These are phyloP conservation scores for Zymoseptoria crescenta DNA, from an alignment of 2,329 filamentous ascomycete species.

Conservation along the genomic window DNA sequence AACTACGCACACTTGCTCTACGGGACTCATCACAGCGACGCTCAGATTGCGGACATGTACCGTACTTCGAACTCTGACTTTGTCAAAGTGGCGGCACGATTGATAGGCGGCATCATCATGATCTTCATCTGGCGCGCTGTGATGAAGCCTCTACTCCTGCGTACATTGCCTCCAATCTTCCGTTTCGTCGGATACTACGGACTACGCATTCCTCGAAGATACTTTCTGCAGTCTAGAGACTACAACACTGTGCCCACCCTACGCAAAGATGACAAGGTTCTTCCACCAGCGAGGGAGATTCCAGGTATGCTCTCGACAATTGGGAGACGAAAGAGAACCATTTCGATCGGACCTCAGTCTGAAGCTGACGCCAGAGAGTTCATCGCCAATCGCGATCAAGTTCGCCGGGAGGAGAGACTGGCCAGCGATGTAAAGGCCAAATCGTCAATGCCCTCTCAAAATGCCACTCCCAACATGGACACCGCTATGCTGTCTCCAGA, in stretches of 20 bases:
- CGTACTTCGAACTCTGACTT: conserved; percentile 53
- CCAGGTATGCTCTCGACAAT: conserved; percentile 75
- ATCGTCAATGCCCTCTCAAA: conserved; percentile 6
- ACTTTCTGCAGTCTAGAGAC: conserved; percentile 77
- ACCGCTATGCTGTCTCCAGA: conserved; percentile 10
- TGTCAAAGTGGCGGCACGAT: conserved; percentile 55
- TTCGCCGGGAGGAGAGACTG: conserved; percentile 43
- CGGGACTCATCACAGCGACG: not conserved
- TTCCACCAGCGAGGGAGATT: conserved; percentile 82
- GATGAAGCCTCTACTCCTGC: conserved; percentile 77
- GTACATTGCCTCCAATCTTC: conserved; percentile 74
- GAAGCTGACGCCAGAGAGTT: conserved; percentile 95
- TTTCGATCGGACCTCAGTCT: conserved; percentile 89
- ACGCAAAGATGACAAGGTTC: conserved; percentile 73
- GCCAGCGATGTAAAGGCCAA: conserved; percentile 5
- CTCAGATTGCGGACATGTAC: conserved; percentile 15
- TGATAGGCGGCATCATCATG: conserved; percentile 70
- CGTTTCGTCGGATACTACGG: conserved; percentile 74
- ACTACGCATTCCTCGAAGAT: conserved; percentile 73
- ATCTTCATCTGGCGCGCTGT: conserved; percentile 86
- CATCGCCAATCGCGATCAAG: conserved; percentile 76
- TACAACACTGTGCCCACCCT: conserved; percentile 75
- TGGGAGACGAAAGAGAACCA: conserved; percentile 68
- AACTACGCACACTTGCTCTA: conserved; percentile 45
- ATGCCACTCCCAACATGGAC: not conserved